Base-by-base conservation (phyloP, 1,139 yeast genomes). In the Diutina mesorugosa region DNA sequence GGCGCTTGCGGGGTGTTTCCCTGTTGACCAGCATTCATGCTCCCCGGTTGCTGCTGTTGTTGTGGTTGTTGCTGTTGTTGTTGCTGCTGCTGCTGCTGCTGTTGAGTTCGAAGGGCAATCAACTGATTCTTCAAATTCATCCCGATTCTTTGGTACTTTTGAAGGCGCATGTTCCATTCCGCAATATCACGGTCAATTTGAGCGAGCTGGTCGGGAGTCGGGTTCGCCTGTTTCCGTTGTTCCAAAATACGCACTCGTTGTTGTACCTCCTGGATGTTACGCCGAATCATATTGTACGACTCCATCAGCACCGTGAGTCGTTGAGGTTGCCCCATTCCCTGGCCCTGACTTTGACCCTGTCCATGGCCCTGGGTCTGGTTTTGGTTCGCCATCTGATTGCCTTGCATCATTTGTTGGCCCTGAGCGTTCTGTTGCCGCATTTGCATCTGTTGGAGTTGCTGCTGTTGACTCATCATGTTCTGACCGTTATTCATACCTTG, bases 221-320 rank as follows among this genome's bases (percentile, higher is more conserved):
- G 53, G 29, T 50, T 50, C 5, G 53, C 53, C 16, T 32, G 53
- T 32, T 50, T 50, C 26, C 53, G 41, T 16, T 50, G 53, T 32
- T 50, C 53, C 45, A 50, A 32, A 18, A 50, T 50, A 14, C 41
- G 41, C n/a, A 50, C 32, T 14, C 53, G 41, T 14, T 32, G 53
- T 32, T 50, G 53, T 1, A 50, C 53, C 5, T 50, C 53, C 29
- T 32, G 53, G 28, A 50, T 50, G 28, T 50, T 50, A 14, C 53
- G 41, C 8, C 53, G 53, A 18, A 50, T 32, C 41, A 50, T 50
- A 16, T 50, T 50, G 12, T 29, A 50, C 7, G 45, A 32, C 16
- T 50, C 53, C 53, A 50, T 30, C 53, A 50, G 53, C 35, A 50
- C 53, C 29, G 53, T 7, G 16, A 50, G 53, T 6, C 53, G 21